phyloP scores from a whole-genome alignment of 2,329 filamentous ascomycete species.

The Seiridium unicorne region DNA sequence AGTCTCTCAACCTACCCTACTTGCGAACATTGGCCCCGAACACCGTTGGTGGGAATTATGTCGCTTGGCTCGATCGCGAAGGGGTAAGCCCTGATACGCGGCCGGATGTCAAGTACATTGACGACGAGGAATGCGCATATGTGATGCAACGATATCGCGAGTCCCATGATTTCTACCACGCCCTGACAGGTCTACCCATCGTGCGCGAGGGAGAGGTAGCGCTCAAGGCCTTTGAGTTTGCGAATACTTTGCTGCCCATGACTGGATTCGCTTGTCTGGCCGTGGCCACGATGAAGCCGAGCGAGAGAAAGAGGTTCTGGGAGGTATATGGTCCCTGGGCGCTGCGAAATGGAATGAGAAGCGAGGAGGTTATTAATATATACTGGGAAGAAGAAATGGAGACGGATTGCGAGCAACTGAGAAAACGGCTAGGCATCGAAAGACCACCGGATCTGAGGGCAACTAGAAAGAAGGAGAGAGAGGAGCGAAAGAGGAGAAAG shows the following conservation, averaged over 20 bases:
- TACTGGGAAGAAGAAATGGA: slow-evolving; percentile 97
- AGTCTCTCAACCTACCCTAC: slow-evolving; percentile 62
- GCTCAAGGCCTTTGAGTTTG: slow-evolving; percentile 97
- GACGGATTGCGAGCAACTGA: slow-evolving; percentile 75
- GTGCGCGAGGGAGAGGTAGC: slow-evolving; percentile 95
- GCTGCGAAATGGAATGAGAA: slow-evolving; percentile 72
- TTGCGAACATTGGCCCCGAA: slow-evolving; percentile 72
- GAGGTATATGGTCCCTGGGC: slow-evolving; percentile 87
- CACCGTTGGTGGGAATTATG: slow-evolving; percentile 80
- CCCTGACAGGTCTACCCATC: slow-evolving; percentile 84
- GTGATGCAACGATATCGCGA: slow-evolving; percentile 98
- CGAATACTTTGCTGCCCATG: slow-evolving; percentile 94
- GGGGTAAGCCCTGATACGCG: slow-evolving; percentile 91
- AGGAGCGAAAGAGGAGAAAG: slow-evolving; percentile 66
- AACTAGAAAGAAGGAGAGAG: slow-evolving; percentile 69
- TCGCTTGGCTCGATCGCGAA: slow-evolving; percentile 88
- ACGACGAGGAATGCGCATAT: slow-evolving; percentile 94
- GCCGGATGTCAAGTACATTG: slow-evolving; percentile 79
- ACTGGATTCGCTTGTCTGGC: slow-evolving; percentile 83
- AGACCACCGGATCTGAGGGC: slow-evolving; percentile 81
- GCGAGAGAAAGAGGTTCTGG: slow-evolving; percentile 75
- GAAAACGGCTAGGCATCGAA: slow-evolving; percentile 77
- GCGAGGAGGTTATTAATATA: slow-evolving; percentile 85
- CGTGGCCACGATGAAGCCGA: slow-evolving; percentile 80
- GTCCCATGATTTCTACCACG: slow-evolving; percentile 97